phyloP scores from a whole-genome alignment of 768 basidiomycete species.

The Amanita muscaria region DNA sequence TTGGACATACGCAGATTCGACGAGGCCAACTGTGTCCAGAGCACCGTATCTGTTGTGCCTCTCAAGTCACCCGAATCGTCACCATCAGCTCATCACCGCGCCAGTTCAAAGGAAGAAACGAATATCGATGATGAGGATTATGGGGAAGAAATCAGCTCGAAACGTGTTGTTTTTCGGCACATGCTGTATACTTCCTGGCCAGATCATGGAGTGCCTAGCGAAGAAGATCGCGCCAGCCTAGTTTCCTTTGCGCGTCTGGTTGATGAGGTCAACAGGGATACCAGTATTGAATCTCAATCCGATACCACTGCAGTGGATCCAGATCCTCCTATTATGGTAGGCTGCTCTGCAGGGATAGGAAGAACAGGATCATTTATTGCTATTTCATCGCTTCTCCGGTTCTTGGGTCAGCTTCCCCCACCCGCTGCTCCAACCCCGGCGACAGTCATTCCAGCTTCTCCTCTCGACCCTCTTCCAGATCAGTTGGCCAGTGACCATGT shows the following conservation, averaged over 20 bases:
- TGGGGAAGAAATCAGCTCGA: constrained; percentile 15
- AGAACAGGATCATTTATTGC: constrained; percentile 84
- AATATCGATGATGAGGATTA: constrained; percentile 13
- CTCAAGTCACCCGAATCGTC: constrained; percentile 16
- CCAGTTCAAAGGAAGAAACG: constrained; percentile 8
- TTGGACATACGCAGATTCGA: constrained; percentile 34
- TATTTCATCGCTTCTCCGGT: constrained; percentile 67
- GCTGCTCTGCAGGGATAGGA: constrained; percentile 85
- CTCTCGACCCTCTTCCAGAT: constrained; percentile 49
- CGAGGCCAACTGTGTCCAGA: constrained; percentile 53
- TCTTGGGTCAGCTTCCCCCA: constrained; percentile 37
- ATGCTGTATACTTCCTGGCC: constrained; percentile 75
- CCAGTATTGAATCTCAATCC: constrained; percentile 19
- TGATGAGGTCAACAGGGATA: constrained; percentile 49
- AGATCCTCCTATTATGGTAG: constrained; percentile 72
- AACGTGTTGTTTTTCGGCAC: constrained; percentile 53
- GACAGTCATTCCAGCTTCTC: constrained; percentile 34
- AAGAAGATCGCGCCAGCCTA: constrained; percentile 49
- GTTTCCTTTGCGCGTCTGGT: constrained; percentile 58
- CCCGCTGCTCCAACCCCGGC: constrained; percentile 22
- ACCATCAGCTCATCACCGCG: constrained; percentile 1
- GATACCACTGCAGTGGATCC: constrained; percentile 29
- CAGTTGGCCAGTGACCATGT: constrained; percentile 47
- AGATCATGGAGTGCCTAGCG: constrained; percentile 72
- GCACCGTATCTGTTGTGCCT: constrained; percentile 47